Conservation (phyloP, 1,284 basidiomycete genomes). For the Boletus hoseneyae region DNA sequence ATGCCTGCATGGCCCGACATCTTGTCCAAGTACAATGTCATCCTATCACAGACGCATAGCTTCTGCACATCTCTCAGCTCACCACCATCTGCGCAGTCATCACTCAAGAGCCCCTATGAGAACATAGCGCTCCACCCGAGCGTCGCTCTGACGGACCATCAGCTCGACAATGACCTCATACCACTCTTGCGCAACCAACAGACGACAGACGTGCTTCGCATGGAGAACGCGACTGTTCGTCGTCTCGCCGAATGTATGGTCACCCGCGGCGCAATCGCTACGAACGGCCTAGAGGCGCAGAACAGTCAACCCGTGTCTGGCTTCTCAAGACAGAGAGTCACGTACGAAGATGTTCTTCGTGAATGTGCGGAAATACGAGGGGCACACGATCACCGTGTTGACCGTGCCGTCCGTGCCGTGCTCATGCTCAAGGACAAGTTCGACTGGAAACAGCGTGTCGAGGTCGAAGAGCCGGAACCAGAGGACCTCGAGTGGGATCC, state of each 20-base stretch:
- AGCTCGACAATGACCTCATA: slow-evolving; percentile 68
- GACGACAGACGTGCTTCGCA: slow-evolving; percentile 64
- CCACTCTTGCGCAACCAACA: slow-evolving; percentile 73
- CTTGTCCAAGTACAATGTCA: slow-evolving; percentile 75
- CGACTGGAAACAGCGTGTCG: slow-evolving; percentile 72
- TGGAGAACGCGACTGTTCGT: slow-evolving; percentile 66
- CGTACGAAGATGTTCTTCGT: slow-evolving; percentile 48
- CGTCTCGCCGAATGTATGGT: slow-evolving; percentile 63
- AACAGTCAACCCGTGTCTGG: slow-evolving; percentile 4
- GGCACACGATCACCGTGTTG: slow-evolving; percentile 68
- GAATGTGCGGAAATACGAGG: slow-evolving; percentile 64
- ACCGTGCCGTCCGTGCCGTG: slow-evolving; percentile 69
- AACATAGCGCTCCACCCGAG: slow-evolving; percentile 64
- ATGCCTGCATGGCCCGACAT: slow-evolving; percentile 82
- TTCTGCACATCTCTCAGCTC: slow-evolving; percentile 58
- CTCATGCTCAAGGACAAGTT: slow-evolving; percentile 70
- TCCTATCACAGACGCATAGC: slow-evolving; percentile 74
- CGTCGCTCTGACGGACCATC: slow-evolving; percentile 52
- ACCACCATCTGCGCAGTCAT: slow-evolving; percentile 31
- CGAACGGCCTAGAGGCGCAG: slow-evolving; percentile 35
- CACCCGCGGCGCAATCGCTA: slow-evolving; percentile 57
- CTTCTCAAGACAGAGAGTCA: slow-evolving; percentile 20
- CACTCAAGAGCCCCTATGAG: slow-evolving; percentile 48
- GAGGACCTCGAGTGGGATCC: slow-evolving; percentile 71
- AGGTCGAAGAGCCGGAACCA: slow-evolving; percentile 69